Percentiles rank a stretch among this genome's conserved stretches.
These are phyloP conservation scores for Cladophialophora bantiana DNA, from an alignment of 2,329 filamentous ascomycete species.

Conservation along the genomic window DNA sequence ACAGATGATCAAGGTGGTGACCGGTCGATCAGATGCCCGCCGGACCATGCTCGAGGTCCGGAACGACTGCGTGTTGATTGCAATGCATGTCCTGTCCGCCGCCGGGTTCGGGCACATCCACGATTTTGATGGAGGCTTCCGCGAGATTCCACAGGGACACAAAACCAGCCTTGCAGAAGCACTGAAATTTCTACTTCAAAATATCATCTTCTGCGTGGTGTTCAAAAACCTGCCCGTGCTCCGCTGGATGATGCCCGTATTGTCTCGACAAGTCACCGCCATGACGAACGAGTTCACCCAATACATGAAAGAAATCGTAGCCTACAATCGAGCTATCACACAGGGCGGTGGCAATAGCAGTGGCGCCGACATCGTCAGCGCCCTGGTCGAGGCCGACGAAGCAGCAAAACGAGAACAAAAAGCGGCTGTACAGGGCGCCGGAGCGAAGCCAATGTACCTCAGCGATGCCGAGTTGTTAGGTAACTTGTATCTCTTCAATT, in stretches of 20 bases:
- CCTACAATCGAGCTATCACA: slow-evolving; percentile 33
- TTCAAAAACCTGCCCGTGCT: slow-evolving; percentile 34
- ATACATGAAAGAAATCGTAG: slow-evolving; percentile 36
- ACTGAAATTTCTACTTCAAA: slow-evolving; percentile 37
- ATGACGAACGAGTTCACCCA: slow-evolving; percentile 17
- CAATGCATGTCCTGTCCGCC: slow-evolving; percentile 49
- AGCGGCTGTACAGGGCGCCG: slow-evolving; percentile 42
- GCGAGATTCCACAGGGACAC: slow-evolving; percentile 33
- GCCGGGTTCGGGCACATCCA: slow-evolving; percentile 47
- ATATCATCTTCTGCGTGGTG: slow-evolving; percentile 31
- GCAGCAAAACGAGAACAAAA: slow-evolving; percentile 43
- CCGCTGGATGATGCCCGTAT: slow-evolving; percentile 42
- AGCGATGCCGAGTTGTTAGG: slow-evolving; percentile 57
- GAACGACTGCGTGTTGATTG: slow-evolving; percentile 47
- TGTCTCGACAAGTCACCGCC: slow-evolving; percentile 37
- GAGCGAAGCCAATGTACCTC: slow-evolving; percentile 39
- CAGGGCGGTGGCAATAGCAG: slow-evolving; percentile 41
- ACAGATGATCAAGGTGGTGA: slow-evolving; percentile 42
- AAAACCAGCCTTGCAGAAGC: slow-evolving; percentile 41
- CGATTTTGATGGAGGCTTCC: slow-evolving; percentile 28
- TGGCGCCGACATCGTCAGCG: slow-evolving; percentile 31
- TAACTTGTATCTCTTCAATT: slow-evolving; percentile 58
- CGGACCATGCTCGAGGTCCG: slow-evolving; percentile 33
- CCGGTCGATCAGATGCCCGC: neutral
- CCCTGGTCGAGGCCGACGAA: slow-evolving; percentile 38